Percentiles rank a stretch among this genome's conserved stretches.
Evolutionary conservation across 2,329 filamentous ascomycete species (phyloP).

Genomic region (Talaromyces sp.): DNA sequence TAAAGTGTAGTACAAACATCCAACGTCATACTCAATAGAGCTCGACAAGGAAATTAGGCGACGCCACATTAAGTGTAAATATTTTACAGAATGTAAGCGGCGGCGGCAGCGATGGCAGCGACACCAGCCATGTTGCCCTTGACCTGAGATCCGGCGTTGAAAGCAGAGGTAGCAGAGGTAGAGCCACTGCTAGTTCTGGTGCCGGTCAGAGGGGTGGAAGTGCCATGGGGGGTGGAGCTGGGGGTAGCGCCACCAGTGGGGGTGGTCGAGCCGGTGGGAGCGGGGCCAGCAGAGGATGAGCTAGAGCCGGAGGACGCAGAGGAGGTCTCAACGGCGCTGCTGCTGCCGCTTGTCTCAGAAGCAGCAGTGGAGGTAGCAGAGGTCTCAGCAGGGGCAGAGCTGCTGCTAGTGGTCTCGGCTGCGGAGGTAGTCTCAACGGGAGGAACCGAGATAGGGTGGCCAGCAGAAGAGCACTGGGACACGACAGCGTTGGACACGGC

Average conservation of each 20-base stretch:
- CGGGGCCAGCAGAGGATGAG: neutral
- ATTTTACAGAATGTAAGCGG: constrained; percentile 29
- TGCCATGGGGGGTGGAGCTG: constrained; percentile 12
- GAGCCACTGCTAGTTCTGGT: constrained; percentile 15
- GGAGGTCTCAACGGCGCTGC: neutral
- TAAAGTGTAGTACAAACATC: neutral
- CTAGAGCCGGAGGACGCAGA: neutral
- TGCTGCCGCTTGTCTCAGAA: neutral
- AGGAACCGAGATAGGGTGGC: constrained; percentile 42
- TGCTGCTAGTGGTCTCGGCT: constrained; percentile 9
- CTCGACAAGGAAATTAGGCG: neutral
- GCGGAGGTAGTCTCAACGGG: constrained; percentile 27
- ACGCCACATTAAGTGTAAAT: neutral
- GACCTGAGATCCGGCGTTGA: constrained; percentile 29
- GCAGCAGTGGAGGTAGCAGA: neutral
- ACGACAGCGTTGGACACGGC: constrained; percentile 42
- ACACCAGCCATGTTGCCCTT: constrained; percentile 32
- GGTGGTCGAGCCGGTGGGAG: neutral
- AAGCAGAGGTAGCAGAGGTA: constrained; percentile 23
- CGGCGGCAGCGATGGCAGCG: constrained; percentile 28
- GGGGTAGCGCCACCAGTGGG: constrained; percentile 6
- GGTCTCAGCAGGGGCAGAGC: constrained; percentile 7
- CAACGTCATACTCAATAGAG: neutral
- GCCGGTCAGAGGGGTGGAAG: constrained; percentile 21
- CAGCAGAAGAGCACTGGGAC: constrained; percentile 37